Evolutionary conservation across 768 basidiomycete species (phyloP).

Genomic region (Cystobasidium ongulense): DNA sequence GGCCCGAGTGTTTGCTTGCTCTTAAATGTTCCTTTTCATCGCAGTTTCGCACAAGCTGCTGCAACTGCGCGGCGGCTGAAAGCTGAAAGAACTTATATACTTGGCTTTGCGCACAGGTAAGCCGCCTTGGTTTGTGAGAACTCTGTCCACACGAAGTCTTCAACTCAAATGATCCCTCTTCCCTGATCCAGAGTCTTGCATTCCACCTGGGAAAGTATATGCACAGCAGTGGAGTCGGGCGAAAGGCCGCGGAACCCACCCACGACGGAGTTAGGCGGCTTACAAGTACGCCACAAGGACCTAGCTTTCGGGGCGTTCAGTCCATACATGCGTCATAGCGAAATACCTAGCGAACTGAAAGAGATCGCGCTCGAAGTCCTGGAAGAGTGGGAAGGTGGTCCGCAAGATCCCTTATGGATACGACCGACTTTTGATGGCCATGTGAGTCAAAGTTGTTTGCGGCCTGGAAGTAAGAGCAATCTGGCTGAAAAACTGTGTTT

Average conservation of each 20-base stretch:
- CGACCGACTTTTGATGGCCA: slow-evolving; percentile 32
- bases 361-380: slow-evolving; percentile 19
- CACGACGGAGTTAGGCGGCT: not conserved
- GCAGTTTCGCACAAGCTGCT: slow-evolving; percentile 29
- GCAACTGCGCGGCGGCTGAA: slow-evolving; percentile 5
- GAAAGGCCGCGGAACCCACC: slow-evolving; percentile 9
- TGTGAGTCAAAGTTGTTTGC: not conserved
- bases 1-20: not conserved
- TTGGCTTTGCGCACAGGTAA: slow-evolving; percentile 28
- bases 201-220: slow-evolving; percentile 7
- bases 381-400: slow-evolving; percentile 28
- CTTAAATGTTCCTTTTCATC: not conserved
- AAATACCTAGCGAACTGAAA: slow-evolving; percentile 8
- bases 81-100: slow-evolving; percentile 12
- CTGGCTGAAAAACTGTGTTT: not conserved
- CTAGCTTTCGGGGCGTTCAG: slow-evolving; percentile 17
- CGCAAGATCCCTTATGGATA: slow-evolving; percentile 12
- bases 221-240: not conserved
- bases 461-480: not conserved
- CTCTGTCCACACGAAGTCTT: too few species aligned
- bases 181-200: not conserved
- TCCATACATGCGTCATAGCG: slow-evolving; percentile 22
- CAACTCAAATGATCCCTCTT: not conserved
- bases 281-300: slow-evolving; percentile 4
- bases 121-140: too few species aligned